A percentile compares a stretch with the other conserved stretches of the same genome.
These are phyloP conservation scores for Haematococcus lacustris DNA, from an alignment of 139 green algal species.

Conservation along the genomic window DNA sequence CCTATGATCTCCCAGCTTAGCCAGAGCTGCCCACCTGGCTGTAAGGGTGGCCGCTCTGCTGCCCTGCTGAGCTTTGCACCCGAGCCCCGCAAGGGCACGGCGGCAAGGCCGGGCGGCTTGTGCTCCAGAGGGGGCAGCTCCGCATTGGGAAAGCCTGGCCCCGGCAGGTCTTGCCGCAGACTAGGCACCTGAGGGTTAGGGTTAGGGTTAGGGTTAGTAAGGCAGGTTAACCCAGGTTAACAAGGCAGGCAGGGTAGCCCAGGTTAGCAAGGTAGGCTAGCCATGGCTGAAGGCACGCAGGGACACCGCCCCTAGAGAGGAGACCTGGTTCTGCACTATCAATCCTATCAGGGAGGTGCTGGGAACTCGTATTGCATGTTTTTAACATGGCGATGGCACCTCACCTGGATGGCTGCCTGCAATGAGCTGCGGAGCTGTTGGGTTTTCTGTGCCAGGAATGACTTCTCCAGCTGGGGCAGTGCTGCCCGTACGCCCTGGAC, in stretches of 20 bases:
- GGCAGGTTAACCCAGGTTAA: not conserved
- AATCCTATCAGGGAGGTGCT: not conserved
- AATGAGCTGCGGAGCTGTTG: constrained; percentile 7
- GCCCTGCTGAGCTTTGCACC: not conserved
- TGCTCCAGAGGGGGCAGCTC: not conserved
- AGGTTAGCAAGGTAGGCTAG: not conserved
- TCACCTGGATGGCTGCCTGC: not conserved
- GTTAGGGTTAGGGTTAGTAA: too few species aligned
- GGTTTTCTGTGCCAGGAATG: constrained; percentile 11
- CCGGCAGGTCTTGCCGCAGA: not conserved
- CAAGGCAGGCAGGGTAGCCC: not conserved
- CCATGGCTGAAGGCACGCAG: not conserved
- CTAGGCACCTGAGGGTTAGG: too few species aligned
- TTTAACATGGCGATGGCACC: not conserved
- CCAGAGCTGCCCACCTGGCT: not conserved
- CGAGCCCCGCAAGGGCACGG: not conserved
- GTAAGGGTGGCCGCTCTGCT: not conserved
- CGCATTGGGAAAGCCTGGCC: not conserved
- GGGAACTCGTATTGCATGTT: not conserved
- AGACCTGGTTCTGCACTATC: not conserved
- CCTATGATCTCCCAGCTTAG: too few species aligned
- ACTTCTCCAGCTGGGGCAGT: constrained; percentile 7
- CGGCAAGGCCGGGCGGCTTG: not conserved
- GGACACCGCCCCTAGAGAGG: not conserved
- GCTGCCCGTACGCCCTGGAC: not conserved